These are phyloP conservation scores for Ustilago trichophora DNA, from an alignment of 1,284 basidiomycete species.

Conservation along the genomic window DNA sequence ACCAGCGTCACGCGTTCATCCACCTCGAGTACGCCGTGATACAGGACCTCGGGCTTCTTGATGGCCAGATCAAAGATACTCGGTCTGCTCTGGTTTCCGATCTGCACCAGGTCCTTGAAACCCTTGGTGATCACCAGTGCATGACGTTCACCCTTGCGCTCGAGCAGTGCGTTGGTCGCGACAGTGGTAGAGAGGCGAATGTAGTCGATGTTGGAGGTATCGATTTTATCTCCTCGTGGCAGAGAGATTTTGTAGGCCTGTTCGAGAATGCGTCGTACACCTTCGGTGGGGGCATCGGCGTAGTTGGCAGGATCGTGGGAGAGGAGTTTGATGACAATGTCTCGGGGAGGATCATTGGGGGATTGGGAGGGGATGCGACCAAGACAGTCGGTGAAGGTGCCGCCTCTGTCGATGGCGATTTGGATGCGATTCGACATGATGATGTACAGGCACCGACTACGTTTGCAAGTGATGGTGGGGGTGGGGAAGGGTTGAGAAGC, in stretches of 20 bases:
- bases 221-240: slow-evolving; percentile 75
- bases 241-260: slow-evolving; percentile 76
- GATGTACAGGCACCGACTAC: too few species aligned
- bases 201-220: slow-evolving; percentile 87
- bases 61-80: slow-evolving; percentile 71
- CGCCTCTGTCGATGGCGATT: slow-evolving; percentile 64
- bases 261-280: slow-evolving; percentile 89
- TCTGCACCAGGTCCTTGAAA: slow-evolving; percentile 87
- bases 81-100: slow-evolving; percentile 91
- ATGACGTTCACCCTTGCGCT: slow-evolving; percentile 89
- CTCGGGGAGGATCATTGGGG: slow-evolving; percentile 36
- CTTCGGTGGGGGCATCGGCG: slow-evolving; percentile 90
- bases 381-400: slow-evolving; percentile 65
- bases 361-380: slow-evolving; percentile 51
- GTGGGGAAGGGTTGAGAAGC: too few species aligned
- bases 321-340: slow-evolving; percentile 68
- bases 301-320: slow-evolving; percentile 76
- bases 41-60: slow-evolving; percentile 78
- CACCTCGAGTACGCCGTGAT: slow-evolving; percentile 82
- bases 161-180: slow-evolving; percentile 93
- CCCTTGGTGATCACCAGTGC: slow-evolving; percentile 91
- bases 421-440: slow-evolving; percentile 47
- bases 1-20: slow-evolving; percentile 94
- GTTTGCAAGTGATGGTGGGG: too few species aligned
- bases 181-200: slow-evolving; percentile 93